These are phyloP conservation scores for Arbutus unedo DNA, from an alignment of 148 eudicot species.

Conservation along the genomic window DNA sequence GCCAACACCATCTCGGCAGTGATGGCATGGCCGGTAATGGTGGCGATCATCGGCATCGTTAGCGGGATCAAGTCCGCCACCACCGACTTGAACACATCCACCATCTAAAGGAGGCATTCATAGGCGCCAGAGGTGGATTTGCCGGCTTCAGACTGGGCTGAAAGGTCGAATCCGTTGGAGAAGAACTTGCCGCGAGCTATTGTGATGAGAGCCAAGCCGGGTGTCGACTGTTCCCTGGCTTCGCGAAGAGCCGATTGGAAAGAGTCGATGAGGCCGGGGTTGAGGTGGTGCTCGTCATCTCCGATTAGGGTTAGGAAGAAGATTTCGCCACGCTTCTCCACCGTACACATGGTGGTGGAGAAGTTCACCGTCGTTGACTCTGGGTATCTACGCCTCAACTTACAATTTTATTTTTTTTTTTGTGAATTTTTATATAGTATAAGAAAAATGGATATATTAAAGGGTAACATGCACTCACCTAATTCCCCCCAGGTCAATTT, in stretches of 20 bases:
- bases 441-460: no score
- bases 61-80: slow-evolving; percentile 33
- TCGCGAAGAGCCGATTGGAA: slow-evolving; percentile 36
- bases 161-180: slow-evolving; percentile 47
- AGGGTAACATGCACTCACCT: no score
- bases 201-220: slow-evolving; percentile 37
- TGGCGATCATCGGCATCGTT: slow-evolving; percentile 46
- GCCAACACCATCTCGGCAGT: slow-evolving; percentile 44
- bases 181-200: slow-evolving; percentile 31
- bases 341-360: slow-evolving; percentile 38
- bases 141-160: slow-evolving; percentile 16
- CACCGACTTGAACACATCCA: slow-evolving; percentile 28
- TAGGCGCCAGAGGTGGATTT: slow-evolving; percentile 13
- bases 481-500: no score
- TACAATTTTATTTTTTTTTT: no score
- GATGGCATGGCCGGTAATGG: slow-evolving; percentile 45
- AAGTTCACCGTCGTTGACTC: not conserved
- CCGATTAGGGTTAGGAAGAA: slow-evolving; percentile 47
- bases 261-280: slow-evolving; percentile 43
- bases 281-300: slow-evolving; percentile 45
- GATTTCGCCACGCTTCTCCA: slow-evolving; percentile 43
- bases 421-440: no score
- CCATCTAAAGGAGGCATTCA: slow-evolving; percentile 29
- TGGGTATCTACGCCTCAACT: no score
- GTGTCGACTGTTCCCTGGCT: slow-evolving; percentile 29